Evolutionary conservation across 352 stramenopile species (phyloP), one percentile per base, ranked within the genome.

Genomic region (Pelagophyceae sp.): DNA sequence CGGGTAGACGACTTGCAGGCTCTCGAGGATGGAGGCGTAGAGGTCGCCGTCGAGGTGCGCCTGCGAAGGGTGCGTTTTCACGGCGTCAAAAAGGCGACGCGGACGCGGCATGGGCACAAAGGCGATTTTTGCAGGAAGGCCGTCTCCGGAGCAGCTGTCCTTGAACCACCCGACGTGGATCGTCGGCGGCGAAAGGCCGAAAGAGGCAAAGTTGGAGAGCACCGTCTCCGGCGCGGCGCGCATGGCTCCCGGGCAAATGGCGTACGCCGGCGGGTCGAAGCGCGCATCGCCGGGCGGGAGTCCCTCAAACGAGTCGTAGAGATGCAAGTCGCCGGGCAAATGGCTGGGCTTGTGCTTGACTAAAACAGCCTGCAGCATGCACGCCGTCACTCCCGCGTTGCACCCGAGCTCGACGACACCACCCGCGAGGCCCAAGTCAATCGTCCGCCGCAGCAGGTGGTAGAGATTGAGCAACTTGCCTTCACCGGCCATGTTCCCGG

Each of bases 301-400:
- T 6, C 61, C 61, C n/a, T 71, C 61, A 31, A 71, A 71, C n/a
- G 61, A 71, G 61, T 71, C 61, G 61, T 71, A 71, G 61, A 71
- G 3, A 31, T 71, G 61, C 15, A 54, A 23, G 11, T 54, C 45
- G n/a, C n/a, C n/a, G n/a, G n/a, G n/a, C n/a, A n/a, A n/a, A n/a
- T n/a, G n/a, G n/a, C n/a, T n/a, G n/a, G n/a, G n/a, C 45, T 54
- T 54, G 11, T 54, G 11, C 45, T 54, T 54, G 45, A 54, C 45
- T 23, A 54, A 23, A 23, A 54, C 11, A 23, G 45, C 45, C 45
- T 54, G 45, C 11, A 54, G 45, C 45, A 54, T 54, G 45, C 45
- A 54, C 11, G 45, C 45, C 23, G 45, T 67, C 31, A 67, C 31
- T 11, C 60, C 25, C 60, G 15, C 11, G 60, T 67, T 35, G 31